Conservation (phyloP, 169 alveolate species). For the Eimeria sp. region DNA sequence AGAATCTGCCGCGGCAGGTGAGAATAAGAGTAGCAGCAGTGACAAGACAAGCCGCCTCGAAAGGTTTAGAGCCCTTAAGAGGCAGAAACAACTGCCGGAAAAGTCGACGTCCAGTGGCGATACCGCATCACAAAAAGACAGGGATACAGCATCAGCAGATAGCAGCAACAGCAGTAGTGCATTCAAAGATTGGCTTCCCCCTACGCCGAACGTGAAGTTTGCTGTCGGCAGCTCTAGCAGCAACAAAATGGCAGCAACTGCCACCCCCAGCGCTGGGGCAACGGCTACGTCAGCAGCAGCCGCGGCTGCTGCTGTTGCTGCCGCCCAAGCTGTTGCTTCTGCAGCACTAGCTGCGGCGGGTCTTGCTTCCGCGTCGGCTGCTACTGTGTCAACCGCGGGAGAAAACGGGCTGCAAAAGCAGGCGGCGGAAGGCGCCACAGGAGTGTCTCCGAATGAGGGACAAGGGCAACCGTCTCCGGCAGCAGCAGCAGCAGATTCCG, state of each 20-base stretch:
- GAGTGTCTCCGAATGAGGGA: background rate
- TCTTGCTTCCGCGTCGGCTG: constrained; percentile 16
- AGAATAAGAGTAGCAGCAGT: constrained; percentile 63
- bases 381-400: constrained; percentile 8
- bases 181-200: constrained; percentile 38
- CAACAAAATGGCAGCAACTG: background rate
- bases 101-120: background rate
- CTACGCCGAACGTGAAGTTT: constrained; percentile 52
- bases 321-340: constrained; percentile 64
- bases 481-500: constrained; percentile 9
- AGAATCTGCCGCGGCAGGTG: constrained; percentile 10
- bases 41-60: constrained; percentile 76
- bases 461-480: constrained; percentile 33
- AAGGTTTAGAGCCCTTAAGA: constrained; percentile 74
- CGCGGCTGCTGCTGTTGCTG: constrained; percentile 76
- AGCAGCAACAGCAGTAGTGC: constrained; percentile 32
- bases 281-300: constrained; percentile 68
- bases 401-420: constrained; percentile 21
- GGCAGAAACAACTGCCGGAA: constrained; percentile 64
- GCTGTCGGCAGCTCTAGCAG: constrained; percentile 30
- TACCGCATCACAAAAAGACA: background rate
- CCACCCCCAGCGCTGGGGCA: background rate
- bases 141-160: background rate
- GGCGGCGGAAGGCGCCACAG: background rate
- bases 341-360: constrained; percentile 57